Evolutionary conservation across 2,329 filamentous ascomycete genomes (phyloP).

Genomic region (Colletotrichum eleusines): DNA sequence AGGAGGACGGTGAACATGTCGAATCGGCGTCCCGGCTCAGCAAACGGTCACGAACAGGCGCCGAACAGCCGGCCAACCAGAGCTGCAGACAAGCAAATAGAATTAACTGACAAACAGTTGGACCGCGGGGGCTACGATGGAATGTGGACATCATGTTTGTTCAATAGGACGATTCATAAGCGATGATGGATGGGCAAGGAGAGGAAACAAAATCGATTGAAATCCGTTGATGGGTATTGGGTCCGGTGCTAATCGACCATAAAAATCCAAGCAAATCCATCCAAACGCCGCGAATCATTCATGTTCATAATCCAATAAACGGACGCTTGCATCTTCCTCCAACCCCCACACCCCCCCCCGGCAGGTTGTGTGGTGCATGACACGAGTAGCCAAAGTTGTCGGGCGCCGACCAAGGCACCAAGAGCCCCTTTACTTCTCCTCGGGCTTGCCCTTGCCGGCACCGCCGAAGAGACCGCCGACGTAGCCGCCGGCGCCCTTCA

Average conservation of each 20-base stretch:
- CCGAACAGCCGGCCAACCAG: constrained; percentile 7
- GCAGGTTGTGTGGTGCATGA: too few species aligned
- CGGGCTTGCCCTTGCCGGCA: constrained; percentile 45
- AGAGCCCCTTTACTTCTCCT: constrained; percentile 35
- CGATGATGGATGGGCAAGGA: background rate
- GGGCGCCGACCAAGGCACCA: background rate
- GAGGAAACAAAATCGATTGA: background rate
- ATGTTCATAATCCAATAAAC: background rate
- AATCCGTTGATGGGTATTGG: constrained; percentile 30
- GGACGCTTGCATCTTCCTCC: background rate
- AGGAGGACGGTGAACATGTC: background rate
- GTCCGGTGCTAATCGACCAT: constrained; percentile 15
- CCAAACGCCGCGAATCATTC: constrained; percentile 23
- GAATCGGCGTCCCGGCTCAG: background rate
- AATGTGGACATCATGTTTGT: constrained; percentile 15
- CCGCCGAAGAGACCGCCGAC: constrained; percentile 52
- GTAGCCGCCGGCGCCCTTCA: constrained; percentile 48
- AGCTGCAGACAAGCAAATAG: constrained; percentile 17
- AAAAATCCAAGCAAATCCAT: background rate
- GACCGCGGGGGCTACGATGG: background rate
- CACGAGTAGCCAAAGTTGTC: background rate
- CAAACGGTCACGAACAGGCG: constrained; percentile 12
- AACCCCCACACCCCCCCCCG: too few species aligned
- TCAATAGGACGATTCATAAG: too few species aligned
- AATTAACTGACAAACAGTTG: constrained; percentile 1